These are phyloP conservation scores for Skeletonema marinoi DNA, from an alignment of 108 stramenopile species.

Conservation along the genomic window DNA sequence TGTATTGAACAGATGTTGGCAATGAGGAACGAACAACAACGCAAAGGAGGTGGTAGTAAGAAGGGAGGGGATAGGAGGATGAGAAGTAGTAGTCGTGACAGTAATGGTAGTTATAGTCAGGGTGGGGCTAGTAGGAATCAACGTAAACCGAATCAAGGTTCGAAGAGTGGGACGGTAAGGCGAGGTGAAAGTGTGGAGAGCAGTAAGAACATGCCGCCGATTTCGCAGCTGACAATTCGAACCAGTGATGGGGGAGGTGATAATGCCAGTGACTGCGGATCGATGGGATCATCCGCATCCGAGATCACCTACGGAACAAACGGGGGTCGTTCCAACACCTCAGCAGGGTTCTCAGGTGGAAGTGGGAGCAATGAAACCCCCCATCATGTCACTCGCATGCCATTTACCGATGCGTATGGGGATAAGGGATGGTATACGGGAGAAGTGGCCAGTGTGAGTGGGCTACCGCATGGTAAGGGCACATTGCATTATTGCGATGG, in stretches of 20 bases:
- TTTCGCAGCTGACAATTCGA: slow-evolving; percentile 1
- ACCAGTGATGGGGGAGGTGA: slow-evolving; percentile 5
- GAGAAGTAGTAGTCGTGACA: neutral
- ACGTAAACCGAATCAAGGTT: neutral
- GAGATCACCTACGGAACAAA: slow-evolving; percentile 42
- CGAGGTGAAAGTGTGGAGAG: neutral
- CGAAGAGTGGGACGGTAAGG: neutral
- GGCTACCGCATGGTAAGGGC: slow-evolving; percentile 74
- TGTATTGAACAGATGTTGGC: slow-evolving; percentile 47
- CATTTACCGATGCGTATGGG: slow-evolving; percentile 76
- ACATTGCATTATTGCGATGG: slow-evolving; percentile 48
- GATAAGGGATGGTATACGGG: slow-evolving; percentile 79
- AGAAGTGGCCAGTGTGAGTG: slow-evolving; percentile 66
- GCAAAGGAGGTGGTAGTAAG: neutral
- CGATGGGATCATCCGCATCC: slow-evolving; percentile 26
- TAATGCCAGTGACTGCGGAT: slow-evolving; percentile 21
- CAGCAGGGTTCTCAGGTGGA: neutral
- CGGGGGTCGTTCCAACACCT: slow-evolving; percentile 11
- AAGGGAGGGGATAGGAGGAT: neutral
- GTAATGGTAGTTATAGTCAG: neutral
- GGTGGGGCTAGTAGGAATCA: neutral
- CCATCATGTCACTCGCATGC: slow-evolving; percentile 49
- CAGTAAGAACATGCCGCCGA: slow-evolving; percentile 3
- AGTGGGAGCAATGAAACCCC: slow-evolving; percentile 26
- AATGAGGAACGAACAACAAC: slow-evolving; percentile 13